phyloP scores from a whole-genome alignment of 1,284 basidiomycete species.

The Moesziomyces parantarcticus region DNA sequence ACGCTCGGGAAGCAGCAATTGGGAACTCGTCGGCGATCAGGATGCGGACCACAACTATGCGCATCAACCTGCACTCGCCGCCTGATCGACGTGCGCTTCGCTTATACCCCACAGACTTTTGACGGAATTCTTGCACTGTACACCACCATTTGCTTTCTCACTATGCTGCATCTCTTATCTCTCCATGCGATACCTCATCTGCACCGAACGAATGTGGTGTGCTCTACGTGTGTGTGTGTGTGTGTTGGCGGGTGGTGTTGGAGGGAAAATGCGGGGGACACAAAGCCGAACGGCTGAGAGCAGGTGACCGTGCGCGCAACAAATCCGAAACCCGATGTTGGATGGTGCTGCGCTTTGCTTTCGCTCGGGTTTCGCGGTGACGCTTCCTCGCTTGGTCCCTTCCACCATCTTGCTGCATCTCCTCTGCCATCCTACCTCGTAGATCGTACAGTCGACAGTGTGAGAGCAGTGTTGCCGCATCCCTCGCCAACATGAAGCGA shows the following conservation, averaged over 20 bases:
- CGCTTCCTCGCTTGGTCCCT: background rate
- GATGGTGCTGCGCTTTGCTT: background rate
- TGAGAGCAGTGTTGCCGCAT: background rate
- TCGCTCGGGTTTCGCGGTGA: constrained; percentile 17
- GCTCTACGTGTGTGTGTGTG: too few relatives aligned
- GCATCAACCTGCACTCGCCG: constrained; percentile 18
- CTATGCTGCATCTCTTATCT: too few relatives aligned
- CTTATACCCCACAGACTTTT: constrained; percentile 18
- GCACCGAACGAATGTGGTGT: too few relatives aligned
- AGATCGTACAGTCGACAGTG: too few relatives aligned
- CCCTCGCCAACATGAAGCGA: constrained; percentile 10
- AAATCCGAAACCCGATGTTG: constrained; percentile 19
- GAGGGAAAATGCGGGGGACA: background rate
- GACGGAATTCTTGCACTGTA: background rate
- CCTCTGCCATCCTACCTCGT: background rate
- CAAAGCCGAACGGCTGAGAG: constrained; percentile 3
- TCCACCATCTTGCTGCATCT: background rate
- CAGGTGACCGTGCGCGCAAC: constrained; percentile 15
- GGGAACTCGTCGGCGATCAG: constrained; percentile 40
- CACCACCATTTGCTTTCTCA: background rate
- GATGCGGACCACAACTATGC: constrained; percentile 21
- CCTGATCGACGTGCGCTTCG: constrained; percentile 1
- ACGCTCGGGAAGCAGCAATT: constrained; percentile 43
- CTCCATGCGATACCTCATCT: too few relatives aligned
- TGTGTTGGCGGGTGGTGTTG: too few relatives aligned